Base-by-base conservation (phyloP, 345 rosid genomes). In the Rhodamnia argentea region DNA sequence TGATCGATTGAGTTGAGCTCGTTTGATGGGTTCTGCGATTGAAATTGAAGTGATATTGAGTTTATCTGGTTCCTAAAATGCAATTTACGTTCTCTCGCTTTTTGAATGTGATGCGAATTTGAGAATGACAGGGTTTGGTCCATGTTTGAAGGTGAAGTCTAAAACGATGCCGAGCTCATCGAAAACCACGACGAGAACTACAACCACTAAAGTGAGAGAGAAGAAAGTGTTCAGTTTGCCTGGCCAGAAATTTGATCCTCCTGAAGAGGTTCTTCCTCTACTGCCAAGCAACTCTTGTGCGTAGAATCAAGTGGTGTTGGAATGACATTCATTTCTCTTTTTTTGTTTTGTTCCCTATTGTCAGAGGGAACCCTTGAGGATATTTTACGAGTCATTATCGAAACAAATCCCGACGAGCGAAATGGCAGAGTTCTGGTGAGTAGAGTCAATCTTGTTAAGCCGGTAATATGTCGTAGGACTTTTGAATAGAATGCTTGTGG, bases 371-470 rank as follows among this genome's bases (percentile, higher is more conserved):
- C 99, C 99, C 11, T 88, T 97, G 86, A 92, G 99, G 92, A 95
- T 96, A 91, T 96, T 96, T 86, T 96, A 97, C 26, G 98, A 96
- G 91, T 95, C 99, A 0, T 91, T 97, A 82, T 96, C 92, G 1
- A 91, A 94, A 85, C 99, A 96, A 89, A 94, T 92, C 85, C 99
- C 99, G 24, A 87, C 91, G 1, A 97, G 98, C 85, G 98, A 97
- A 90, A 96, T 97, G 99, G 99, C 99, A 54, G 99, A 94, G 90
- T 94, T 95, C 91, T 97, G 99, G 99, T 97, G 86, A 91, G 92
- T 74, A 16, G 32, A 32, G 78, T 16, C 44, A 10, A 64, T 40
- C 78, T 64, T 64, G 44, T 64, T 64, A 10, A 23, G 3, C 32
- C 6, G 3, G 24, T 64, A 16, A 62, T 29, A 7, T 14, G 37